A percentile compares a stretch with the other conserved stretches of the same genome.
phyloP scores from a whole-genome alignment of 768 basidiomycete genomes.

The Lentinula edodes region DNA sequence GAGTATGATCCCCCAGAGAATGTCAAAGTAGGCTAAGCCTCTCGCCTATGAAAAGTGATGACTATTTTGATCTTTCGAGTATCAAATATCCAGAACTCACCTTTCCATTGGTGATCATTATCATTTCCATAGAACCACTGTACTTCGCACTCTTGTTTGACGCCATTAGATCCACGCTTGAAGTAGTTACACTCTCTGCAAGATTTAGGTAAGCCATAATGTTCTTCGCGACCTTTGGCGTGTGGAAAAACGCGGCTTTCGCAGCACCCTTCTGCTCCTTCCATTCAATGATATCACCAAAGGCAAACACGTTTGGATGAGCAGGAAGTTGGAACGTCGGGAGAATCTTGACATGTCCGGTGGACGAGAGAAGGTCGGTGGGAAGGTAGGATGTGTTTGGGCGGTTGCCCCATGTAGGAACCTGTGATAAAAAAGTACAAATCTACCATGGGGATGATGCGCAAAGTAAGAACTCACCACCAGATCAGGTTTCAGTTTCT shows the following conservation, averaged over 20 bases:
- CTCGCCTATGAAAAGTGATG: constrained; percentile 23
- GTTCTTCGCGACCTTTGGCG: constrained; percentile 41
- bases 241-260: constrained; percentile 44
- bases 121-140: constrained; percentile 45
- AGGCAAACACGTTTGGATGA: constrained; percentile 48
- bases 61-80: neutral
- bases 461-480: constrained; percentile 28
- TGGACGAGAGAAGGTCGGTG: constrained; percentile 24
- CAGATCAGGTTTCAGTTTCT: constrained; percentile 33
- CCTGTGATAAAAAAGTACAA: neutral
- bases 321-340: constrained; percentile 50
- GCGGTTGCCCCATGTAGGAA: constrained; percentile 14
- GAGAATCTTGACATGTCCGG: constrained; percentile 43
- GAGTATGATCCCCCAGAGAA: constrained; percentile 41
- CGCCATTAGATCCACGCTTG: constrained; percentile 31
- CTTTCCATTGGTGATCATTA: constrained; percentile 49
- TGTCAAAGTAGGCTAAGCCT: constrained; percentile 35
- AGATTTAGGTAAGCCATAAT: constrained; percentile 36
- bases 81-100: constrained; percentile 18
- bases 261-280: constrained; percentile 52
- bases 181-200: constrained; percentile 33
- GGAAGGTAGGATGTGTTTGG: constrained; percentile 32
- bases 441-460: neutral
- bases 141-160: constrained; percentile 38
- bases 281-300: constrained; percentile 62